phyloP scores from a whole-genome alignment of 768 basidiomycete genomes.

The Rhodotorula diobovata region DNA sequence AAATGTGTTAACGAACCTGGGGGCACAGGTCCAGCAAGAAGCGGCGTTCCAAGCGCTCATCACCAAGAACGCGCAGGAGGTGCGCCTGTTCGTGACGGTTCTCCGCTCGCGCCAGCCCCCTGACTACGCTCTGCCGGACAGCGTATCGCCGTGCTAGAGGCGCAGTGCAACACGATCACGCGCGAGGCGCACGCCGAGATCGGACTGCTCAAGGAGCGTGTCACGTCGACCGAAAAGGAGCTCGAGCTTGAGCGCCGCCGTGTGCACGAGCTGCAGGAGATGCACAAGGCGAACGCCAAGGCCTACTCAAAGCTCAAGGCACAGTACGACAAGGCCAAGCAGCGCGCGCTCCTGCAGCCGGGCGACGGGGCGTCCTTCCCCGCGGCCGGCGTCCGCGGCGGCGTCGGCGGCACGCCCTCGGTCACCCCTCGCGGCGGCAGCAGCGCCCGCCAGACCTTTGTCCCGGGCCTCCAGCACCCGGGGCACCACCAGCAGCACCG shows the following conservation, averaged over 20 bases:
- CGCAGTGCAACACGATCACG: constrained; percentile 23
- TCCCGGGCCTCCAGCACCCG: neutral
- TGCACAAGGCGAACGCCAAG: constrained; percentile 39
- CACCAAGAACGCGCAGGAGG: constrained; percentile 36
- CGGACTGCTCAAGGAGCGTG: constrained; percentile 2
- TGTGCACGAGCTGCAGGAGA: constrained; percentile 41
- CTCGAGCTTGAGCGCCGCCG: constrained; percentile 38
- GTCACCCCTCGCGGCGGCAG: neutral
- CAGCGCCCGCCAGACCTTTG: neutral
- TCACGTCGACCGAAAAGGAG: constrained; percentile 19
- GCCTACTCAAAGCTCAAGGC: constrained; percentile 45
- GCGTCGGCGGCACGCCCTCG: neutral
- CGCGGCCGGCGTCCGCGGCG: neutral
- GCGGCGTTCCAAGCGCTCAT: constrained; percentile 31
- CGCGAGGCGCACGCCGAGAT: constrained; percentile 34
- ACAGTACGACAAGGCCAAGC: constrained; percentile 39
- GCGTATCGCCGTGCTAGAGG: constrained; percentile 34
- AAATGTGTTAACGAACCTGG: too few species aligned
- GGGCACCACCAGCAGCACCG: neutral
- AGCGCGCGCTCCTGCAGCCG: constrained; percentile 20
- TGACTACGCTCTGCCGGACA: neutral
- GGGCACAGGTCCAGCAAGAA: constrained; percentile 30
- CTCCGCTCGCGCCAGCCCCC: too few species aligned
- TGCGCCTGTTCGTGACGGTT: neutral
- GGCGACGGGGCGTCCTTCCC: neutral